A percentile compares a stretch with the other conserved stretches of the same genome.
These are phyloP conservation scores for Mortierella sp. DNA, from an alignment of 371 early-diverging fungal species.

Conservation along the genomic window DNA sequence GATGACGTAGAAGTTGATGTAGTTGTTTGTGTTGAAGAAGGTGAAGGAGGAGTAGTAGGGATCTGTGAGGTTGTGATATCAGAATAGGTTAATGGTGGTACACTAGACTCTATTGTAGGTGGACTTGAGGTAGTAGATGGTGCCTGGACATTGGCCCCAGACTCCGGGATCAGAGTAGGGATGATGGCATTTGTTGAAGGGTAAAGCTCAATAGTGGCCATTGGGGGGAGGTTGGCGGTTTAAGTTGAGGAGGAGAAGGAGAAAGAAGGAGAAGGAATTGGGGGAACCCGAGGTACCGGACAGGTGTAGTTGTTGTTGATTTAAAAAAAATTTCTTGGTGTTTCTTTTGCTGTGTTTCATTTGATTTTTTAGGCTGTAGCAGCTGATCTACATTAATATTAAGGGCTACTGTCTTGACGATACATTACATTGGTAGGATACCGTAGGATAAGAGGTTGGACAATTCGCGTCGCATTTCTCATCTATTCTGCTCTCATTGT, in stretches of 20 bases:
- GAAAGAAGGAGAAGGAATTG: neutral
- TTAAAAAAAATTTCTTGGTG: neutral
- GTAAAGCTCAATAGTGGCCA: neutral
- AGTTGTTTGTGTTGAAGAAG: neutral
- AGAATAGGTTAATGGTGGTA: too few relatives aligned
- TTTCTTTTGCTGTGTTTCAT: slow-evolving; percentile 5
- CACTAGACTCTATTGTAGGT: neutral
- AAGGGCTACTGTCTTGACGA: too few relatives aligned
- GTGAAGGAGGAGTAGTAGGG: neutral
- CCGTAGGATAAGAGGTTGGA: too few relatives aligned
- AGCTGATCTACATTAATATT: neutral
- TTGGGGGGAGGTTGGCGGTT: neutral
- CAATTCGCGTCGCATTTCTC: too few relatives aligned
- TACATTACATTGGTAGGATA: too few relatives aligned
- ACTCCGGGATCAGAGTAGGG: neutral
- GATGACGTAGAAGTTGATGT: neutral
- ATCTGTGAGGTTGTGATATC: neutral
- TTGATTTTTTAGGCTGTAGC: neutral
- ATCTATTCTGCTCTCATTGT: too few relatives aligned
- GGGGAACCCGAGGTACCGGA: neutral
- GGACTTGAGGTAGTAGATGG: neutral
- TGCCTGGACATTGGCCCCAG: neutral
- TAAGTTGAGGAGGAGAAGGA: neutral
- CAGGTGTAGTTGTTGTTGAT: neutral
- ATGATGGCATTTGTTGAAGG: neutral